These are phyloP conservation scores for Zygnema cylindricum DNA, from an alignment of 139 green algal species.

Conservation along the genomic window DNA sequence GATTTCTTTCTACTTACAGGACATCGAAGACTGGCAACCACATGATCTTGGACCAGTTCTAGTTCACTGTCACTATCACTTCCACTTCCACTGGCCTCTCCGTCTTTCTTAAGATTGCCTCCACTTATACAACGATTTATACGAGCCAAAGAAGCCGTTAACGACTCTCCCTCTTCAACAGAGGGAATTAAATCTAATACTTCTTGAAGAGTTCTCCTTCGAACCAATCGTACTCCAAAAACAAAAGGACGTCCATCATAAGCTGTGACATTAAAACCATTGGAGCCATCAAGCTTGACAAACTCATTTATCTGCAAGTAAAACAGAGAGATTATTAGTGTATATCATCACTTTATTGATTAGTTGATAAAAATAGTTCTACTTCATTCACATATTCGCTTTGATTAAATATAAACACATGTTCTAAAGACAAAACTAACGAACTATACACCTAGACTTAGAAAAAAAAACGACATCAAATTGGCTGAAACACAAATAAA, in stretches of 20 bases:
- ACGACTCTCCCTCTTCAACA: slow-evolving; percentile 33
- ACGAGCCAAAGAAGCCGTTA: slow-evolving; percentile 17
- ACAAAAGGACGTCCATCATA: slow-evolving; percentile 54
- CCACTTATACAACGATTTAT: slow-evolving; percentile 39
- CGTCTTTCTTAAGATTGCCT: background rate
- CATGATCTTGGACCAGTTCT: slow-evolving; percentile 35
- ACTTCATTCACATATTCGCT: no score
- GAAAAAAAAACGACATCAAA: no score
- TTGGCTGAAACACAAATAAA: no score
- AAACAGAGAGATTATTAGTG: no score
- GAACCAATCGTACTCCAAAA: slow-evolving; percentile 53
- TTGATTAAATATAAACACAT: no score
- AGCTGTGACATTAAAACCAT: slow-evolving; percentile 35
- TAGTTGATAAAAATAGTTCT: no score
- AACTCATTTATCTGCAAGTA: slow-evolving; percentile 38
- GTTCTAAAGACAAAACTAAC: no score
- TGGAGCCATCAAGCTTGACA: slow-evolving; percentile 24
- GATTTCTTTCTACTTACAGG: slow-evolving; percentile 27
- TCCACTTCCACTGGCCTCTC: background rate
- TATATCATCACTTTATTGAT: no score
- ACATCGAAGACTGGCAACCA: slow-evolving; percentile 44
- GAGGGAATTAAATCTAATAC: slow-evolving; percentile 41
- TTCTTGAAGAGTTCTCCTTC: slow-evolving; percentile 32
- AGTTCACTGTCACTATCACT: slow-evolving; percentile 45
- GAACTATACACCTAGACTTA: no score